A percentile compares a stretch with the other conserved stretches of the same genome.
Evolutionary conservation across 176 grass and related monocot species (phyloP).

Genomic region (Cenchrus americanus): DNA sequence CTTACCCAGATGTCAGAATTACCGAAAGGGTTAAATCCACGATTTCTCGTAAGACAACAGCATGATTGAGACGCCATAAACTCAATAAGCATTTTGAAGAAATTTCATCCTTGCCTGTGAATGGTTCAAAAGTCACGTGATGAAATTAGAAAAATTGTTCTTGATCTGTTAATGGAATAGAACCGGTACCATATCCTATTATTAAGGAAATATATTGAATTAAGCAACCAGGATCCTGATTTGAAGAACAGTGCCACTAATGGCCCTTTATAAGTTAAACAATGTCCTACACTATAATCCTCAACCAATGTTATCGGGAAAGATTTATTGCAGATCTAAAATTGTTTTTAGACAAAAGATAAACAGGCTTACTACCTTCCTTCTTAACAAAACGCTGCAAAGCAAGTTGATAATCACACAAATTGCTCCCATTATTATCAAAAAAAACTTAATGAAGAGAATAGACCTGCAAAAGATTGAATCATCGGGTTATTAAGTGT

Average conservation of each 20-base stretch:
- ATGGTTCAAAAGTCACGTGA: constrained; percentile 16
- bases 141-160: background rate
- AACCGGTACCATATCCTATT: constrained; percentile 13
- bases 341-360: background rate
- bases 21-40: constrained; percentile 77
- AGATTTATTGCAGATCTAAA: constrained; percentile 3
- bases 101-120: constrained; percentile 55
- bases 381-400: constrained; percentile 77
- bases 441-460: constrained; percentile 90
- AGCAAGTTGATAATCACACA: constrained; percentile 87
- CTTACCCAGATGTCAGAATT: constrained; percentile 95
- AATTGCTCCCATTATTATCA: constrained; percentile 56
- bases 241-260: constrained; percentile 26
- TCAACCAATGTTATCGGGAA: background rate
- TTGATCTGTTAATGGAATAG: constrained; percentile 27
- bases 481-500: constrained; percentile 40
- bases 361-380: constrained; percentile 55
- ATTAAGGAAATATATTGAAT: background rate
- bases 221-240: constrained; percentile 31
- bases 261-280: background rate
- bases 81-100: constrained; percentile 70
- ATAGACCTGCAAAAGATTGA: constrained; percentile 58
- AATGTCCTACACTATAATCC: background rate
- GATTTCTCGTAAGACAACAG: constrained; percentile 87
- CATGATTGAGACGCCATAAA: constrained; percentile 94